Evolutionary conservation across 345 rosid species (phyloP), one percentile per base, ranked within the genome.

Genomic region (Hypericum perforatum): DNA sequence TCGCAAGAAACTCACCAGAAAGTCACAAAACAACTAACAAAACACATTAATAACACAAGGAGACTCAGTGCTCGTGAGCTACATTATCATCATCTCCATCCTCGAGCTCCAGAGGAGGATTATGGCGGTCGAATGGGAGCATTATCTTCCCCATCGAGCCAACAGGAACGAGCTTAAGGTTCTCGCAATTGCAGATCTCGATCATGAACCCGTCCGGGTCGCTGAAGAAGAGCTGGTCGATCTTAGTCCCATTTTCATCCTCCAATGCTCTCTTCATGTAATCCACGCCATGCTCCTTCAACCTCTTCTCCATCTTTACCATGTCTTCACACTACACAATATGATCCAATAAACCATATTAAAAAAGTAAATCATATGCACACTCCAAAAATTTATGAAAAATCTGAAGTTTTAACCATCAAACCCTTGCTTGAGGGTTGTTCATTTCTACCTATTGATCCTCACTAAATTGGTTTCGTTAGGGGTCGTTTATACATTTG

Each of bases 141-240:
- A 57, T 63, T 11, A 73, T 66, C 41, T 56, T 53, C 44, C 69
- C 69, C 9, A 60, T 8, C 0, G 76, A 70, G 45, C 67, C 61
- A 14, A 64, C 52, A n/a, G 82, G 94, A 14, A 77, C 76, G 53
- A 88, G 78, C 57, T 72, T 77, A 0, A 88, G 70, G 70, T 88
- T 82, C 76, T 88, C 86, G 9, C 96, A 88, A 63, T 78, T 82
- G 56, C 94, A 85, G 7, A 88, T 82, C 74, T 88, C 94, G 13
- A 88, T 73, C 94, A 82, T 80, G 70, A 74, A 78, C 0, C 88
- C 90, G 42, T 84, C 90, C 4, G 90, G 82, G 7, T 87, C 84
- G n/a, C 67, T 62, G 60, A 82, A 84, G 49, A 88, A 82, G 11
- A 77, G 58, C 72, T 82, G 90, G 9, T 87, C 87, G 5, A 82